Conservation (phyloP, 805 yeast species). For the Kodamaea laetipori region DNA sequence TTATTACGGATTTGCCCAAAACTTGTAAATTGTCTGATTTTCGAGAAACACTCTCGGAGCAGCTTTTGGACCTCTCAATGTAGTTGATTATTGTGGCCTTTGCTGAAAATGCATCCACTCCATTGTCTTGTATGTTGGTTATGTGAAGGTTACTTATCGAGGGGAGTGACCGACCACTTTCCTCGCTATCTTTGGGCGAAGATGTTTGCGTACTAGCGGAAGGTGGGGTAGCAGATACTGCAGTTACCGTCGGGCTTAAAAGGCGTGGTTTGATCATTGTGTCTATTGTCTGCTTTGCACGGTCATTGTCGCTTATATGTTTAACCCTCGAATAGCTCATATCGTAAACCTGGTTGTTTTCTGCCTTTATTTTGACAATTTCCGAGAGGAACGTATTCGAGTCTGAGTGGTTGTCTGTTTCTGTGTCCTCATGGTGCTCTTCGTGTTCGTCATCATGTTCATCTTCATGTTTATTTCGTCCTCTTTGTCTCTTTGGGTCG, state of each 20-base stretch:
- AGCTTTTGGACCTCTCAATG: constrained; percentile 64
- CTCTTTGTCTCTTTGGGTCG: constrained; percentile 12
- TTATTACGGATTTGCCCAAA: constrained; percentile 59
- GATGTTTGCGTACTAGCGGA: not conserved
- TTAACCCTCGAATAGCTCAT: constrained; percentile 35
- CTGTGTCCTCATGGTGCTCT: not conserved
- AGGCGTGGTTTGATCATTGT: constrained; percentile 47
- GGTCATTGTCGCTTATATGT: constrained; percentile 34
- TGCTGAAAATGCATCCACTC: constrained; percentile 19
- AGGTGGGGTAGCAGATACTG: not conserved
- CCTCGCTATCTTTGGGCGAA: constrained; percentile 7
- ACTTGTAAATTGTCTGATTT: constrained; percentile 50
- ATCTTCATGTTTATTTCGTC: constrained; percentile 2
- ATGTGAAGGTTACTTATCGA: constrained; percentile 13
- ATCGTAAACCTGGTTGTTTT: constrained; percentile 36
- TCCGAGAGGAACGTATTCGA: constrained; percentile 33
- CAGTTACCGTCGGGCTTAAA: constrained; percentile 1
- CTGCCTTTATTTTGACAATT: constrained; percentile 36
- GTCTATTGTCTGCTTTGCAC: constrained; percentile 50
- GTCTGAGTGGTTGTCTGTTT: constrained; percentile 9
- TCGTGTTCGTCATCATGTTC: constrained; percentile 2
- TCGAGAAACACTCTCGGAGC: constrained; percentile 48
- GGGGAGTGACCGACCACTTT: constrained; percentile 9
- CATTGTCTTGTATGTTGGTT: constrained; percentile 10
- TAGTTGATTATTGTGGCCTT: constrained; percentile 27